A percentile compares a stretch with the other conserved stretches of the same genome.
phyloP scores from a whole-genome alignment of 805 yeast species.

The Candida michaelii region DNA sequence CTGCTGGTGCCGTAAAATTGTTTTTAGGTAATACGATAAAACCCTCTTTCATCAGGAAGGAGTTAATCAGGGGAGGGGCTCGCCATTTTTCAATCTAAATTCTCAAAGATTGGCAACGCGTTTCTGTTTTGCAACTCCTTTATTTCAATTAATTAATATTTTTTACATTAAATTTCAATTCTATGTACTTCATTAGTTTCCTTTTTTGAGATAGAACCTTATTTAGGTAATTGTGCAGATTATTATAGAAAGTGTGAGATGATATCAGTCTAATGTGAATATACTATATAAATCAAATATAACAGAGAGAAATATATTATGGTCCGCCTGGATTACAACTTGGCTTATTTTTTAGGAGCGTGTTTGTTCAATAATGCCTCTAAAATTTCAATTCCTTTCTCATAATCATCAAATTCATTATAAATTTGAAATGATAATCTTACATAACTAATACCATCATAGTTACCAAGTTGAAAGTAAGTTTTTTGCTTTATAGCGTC shows the following conservation, averaged over 20 bases:
- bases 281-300: too few relatives aligned
- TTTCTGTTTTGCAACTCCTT: neutral
- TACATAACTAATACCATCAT: constrained; percentile 20
- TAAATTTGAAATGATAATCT: constrained; percentile 64
- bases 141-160: too few relatives aligned
- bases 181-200: too few relatives aligned
- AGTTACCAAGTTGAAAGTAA: constrained; percentile 4
- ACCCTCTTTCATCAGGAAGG: constrained; percentile 1
- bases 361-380: constrained; percentile 10
- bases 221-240: too few relatives aligned
- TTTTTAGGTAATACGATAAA: neutral
- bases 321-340: too few relatives aligned
- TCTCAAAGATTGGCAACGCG: neutral
- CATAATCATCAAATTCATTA: constrained; percentile 55
- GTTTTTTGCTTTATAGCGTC: neutral
- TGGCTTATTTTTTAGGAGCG: too few relatives aligned
- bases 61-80: constrained; percentile 3
- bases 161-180: too few relatives aligned
- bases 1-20: neutral
- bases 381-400: constrained; percentile 43
- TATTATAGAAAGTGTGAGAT: neutral
- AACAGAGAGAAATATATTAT: too few relatives aligned
- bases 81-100: neutral
- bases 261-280: too few relatives aligned
- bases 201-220: too few relatives aligned